Base-by-base conservation (phyloP, 169 alveolate species). In the Besnoitia besnoiti region DNA sequence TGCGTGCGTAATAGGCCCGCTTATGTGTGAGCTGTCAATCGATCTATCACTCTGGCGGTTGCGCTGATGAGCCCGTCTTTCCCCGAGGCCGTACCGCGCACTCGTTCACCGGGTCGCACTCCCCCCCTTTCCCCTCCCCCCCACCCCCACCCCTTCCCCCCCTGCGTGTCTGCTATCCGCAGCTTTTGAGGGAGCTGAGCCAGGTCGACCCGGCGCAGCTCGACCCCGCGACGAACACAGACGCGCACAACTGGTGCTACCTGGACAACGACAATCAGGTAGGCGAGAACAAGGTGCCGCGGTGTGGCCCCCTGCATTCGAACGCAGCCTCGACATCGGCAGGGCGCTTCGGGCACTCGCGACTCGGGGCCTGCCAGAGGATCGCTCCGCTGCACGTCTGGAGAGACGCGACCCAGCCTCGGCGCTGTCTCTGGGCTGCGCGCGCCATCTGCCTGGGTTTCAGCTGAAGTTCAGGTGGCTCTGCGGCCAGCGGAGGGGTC, bases 241-340 rank as follows among this genome's bases (percentile, higher is more conserved):
- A 61, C 14, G 93, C 93, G 2, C 93, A 90, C 39, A 90, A 76
- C n/a, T 90, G 93, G 93, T 90, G 93, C 44, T 90, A 90, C 42
- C 46, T 90, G 37, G 93, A 90, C 44, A 88, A 87, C n/a, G 50
- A 46, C 8, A 90, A 90, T 55, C 50, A 90, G 90, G 93, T 46
- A 80, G 21, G 90, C 0, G 30, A 7, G 16, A 24, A 12, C 47
- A 30, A 24, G 16, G 33, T 4, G 33, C n/a, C 35, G 49, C 24
- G 39, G 12, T 79, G 14, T 21, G 21, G 37, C 37, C 85, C 4
- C 85, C 50, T 76, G 33, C 49, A 27, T 10, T n/a, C 49, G 85
- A 46, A 67, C 37, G n/a, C 37, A 24, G 12, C 77, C 77, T 7
- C 37, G 40, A 30, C 39, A 33, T 62, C 77, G 12, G 77, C 12